Percentiles rank a stretch among this genome's conserved stretches.
These are phyloP conservation scores for Colletotrichum orbiculare DNA, from an alignment of 2,329 filamentous ascomycete genomes.

Conservation along the genomic window DNA sequence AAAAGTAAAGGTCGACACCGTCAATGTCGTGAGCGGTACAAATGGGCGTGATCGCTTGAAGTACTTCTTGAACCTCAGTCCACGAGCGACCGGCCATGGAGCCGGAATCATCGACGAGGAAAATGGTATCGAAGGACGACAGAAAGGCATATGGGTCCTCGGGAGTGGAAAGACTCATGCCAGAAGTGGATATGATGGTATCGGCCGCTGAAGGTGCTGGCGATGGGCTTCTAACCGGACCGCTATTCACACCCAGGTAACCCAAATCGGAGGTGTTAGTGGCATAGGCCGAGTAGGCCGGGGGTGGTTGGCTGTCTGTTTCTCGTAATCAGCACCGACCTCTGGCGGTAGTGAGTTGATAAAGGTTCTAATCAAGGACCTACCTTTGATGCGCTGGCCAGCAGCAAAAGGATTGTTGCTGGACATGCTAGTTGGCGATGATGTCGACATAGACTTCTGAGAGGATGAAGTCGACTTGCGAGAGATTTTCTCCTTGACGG, in stretches of 20 bases:
- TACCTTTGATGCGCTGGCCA: slow-evolving; percentile 34
- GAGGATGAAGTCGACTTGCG: slow-evolving; percentile 39
- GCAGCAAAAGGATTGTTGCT: slow-evolving; percentile 36
- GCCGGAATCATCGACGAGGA: slow-evolving; percentile 91
- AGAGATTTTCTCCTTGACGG: slow-evolving; percentile 49
- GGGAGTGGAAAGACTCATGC: slow-evolving; percentile 48
- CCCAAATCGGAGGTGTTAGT: slow-evolving; percentile 11
- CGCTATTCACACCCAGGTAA: slow-evolving; percentile 23
- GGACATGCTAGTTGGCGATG: slow-evolving; percentile 32
- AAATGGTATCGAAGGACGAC: slow-evolving; percentile 82
- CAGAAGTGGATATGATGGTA: slow-evolving; percentile 32
- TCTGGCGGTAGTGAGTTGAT: background rate
- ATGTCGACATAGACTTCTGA: slow-evolving; percentile 10
- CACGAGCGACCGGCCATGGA: slow-evolving; percentile 85
- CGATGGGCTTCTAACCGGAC: slow-evolving; percentile 30
- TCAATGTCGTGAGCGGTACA: slow-evolving; percentile 83
- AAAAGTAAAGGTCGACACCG: slow-evolving; percentile 91
- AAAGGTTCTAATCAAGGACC: slow-evolving; percentile 21
- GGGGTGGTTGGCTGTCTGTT: slow-evolving; percentile 46
- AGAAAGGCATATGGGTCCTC: slow-evolving; percentile 84
- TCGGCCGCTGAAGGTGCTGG: slow-evolving; percentile 38
- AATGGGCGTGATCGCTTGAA: slow-evolving; percentile 81
- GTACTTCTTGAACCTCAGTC: slow-evolving; percentile 77
- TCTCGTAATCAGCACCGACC: slow-evolving; percentile 1
- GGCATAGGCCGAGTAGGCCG: slow-evolving; percentile 45